These are phyloP conservation scores for Helotiales sp. DNA, from an alignment of 2,329 filamentous ascomycete species.

Conservation along the genomic window DNA sequence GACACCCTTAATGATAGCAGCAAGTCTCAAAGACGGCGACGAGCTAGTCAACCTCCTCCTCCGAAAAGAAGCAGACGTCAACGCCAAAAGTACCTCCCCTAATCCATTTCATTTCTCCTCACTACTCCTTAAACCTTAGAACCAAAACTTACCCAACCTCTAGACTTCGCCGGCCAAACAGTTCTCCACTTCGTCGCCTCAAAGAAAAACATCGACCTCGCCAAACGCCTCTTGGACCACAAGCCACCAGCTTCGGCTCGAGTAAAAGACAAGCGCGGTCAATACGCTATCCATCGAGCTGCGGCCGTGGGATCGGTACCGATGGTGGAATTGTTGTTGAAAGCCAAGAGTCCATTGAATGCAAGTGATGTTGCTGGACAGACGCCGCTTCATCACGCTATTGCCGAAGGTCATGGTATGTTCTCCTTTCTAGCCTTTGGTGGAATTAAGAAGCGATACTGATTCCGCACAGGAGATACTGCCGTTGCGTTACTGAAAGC, in stretches of 20 bases:
- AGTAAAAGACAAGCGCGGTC: conserved; percentile 82
- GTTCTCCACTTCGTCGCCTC: conserved; percentile 90
- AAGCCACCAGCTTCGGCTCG: conserved; percentile 72
- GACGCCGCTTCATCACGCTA: conserved; percentile 86
- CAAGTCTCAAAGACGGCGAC: conserved; percentile 71
- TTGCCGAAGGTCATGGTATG: conserved; percentile 72
- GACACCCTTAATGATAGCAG: conserved; percentile 83
- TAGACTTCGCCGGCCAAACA: conserved; percentile 71
- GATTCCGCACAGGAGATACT: conserved; percentile 59
- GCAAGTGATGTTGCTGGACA: conserved; percentile 79
- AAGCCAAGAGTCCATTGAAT: conserved; percentile 78
- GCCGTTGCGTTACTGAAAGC: conserved; percentile 80
- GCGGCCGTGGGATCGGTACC: conserved; percentile 88
- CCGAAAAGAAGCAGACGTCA: conserved; percentile 68
- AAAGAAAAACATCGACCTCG: conserved; percentile 82
- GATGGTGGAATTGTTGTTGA: conserved; percentile 77
- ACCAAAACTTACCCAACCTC: conserved; percentile 21
- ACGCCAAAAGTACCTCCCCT: conserved; percentile 62
- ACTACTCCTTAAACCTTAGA: too few relatives aligned
- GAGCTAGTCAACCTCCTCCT: conserved; percentile 67
- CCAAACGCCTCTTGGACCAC: conserved; percentile 71
- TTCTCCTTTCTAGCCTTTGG: conserved; percentile 7
- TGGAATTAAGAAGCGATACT: conserved; percentile 1
- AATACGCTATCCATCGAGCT: conserved; percentile 87
- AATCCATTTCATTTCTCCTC: background rate